Evolutionary conservation across 2,329 filamentous ascomycete species (phyloP), one percentile per base, ranked within the genome.

Genomic region (Tolypocladium tropicale): DNA sequence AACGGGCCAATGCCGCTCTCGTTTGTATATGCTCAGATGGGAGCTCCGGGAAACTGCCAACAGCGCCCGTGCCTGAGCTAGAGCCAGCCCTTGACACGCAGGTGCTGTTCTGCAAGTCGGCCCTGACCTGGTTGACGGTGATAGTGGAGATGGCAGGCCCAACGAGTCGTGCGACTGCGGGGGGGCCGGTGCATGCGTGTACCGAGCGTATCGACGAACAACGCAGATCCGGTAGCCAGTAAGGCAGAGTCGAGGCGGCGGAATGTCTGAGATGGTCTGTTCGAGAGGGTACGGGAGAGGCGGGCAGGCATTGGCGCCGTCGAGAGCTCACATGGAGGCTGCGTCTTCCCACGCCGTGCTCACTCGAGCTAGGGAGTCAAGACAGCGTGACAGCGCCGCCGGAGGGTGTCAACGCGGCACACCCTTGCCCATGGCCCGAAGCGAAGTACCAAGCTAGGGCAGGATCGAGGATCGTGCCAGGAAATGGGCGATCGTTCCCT

Each of bases 391-490:
- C 36, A 41, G 23, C 18, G 16, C 41, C n/a, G 55, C 33, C 39
- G 28, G 39, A 57, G 34, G 49, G 49, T 50, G 36, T 39, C 39
- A 39, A 49, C 51, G 48, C 30, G 34, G n/a, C 33, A 46, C 49
- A 49, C 50, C 55, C 51, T 53, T 55, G 55, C 25, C 11, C 23
- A 37, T 39, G 32, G 39, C 41, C 55, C 51, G 43, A 53, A 57
- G 54, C 53, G 49, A 41, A 41, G 37, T 41, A 41, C 16, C 37
- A 41, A 55, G 52, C 36, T 39, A 52, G 43, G 55, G 57, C 55
- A 28, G 36, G 50, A 59, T 58, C 55, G 56, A 52, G 56, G 52
- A 56, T 57, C 56, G 59, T 53, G 52, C 54, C 59, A 59, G 55
- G 54, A 55, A 57, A 46, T 53, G 54, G 51, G n/a, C 49, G 55